phyloP scores from a whole-genome alignment of 2,329 filamentous ascomycete genomes.

The Trichoderma lentiforme region DNA sequence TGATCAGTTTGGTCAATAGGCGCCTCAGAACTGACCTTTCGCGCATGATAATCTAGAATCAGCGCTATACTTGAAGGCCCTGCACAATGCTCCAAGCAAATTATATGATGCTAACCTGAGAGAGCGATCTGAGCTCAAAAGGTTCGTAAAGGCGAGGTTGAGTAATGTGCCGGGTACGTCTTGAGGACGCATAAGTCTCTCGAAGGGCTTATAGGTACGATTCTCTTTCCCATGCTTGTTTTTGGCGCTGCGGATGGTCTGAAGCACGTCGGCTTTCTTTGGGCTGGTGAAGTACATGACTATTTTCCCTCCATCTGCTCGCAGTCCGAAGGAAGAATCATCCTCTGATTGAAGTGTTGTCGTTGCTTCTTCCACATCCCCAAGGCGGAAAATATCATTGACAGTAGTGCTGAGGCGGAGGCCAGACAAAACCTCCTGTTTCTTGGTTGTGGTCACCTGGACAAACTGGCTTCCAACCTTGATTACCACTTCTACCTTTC shows the following conservation, averaged over 20 bases:
- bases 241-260: conserved; percentile 61
- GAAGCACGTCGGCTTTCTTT: conserved; percentile 60
- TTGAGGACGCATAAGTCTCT: conserved; percentile 64
- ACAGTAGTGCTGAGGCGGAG: conserved; percentile 60
- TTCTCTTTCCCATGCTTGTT: conserved; percentile 62
- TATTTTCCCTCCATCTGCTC: conserved; percentile 66
- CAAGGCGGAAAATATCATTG: conserved; percentile 67
- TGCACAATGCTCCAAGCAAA: conserved; percentile 62
- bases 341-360: conserved; percentile 63
- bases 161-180: conserved; percentile 68
- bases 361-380: conserved; percentile 65
- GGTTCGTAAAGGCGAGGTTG: conserved; percentile 64
- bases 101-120: conserved; percentile 66
- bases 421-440: conserved; percentile 64
- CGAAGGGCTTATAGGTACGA: conserved; percentile 57
- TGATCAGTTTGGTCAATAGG: background rate
- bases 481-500: conserved; percentile 66
- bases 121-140: conserved; percentile 58
- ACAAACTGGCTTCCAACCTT: conserved; percentile 68
- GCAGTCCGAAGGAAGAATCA: conserved; percentile 63
- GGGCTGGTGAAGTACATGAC: conserved; percentile 70
- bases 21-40: conserved; percentile 46
- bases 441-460: conserved; percentile 65
- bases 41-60: conserved; percentile 60
- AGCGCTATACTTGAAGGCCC: conserved; percentile 64